Evolutionary conservation across 2,329 filamentous ascomycete species (phyloP).

Genomic region (Coniochaeta prunicola): DNA sequence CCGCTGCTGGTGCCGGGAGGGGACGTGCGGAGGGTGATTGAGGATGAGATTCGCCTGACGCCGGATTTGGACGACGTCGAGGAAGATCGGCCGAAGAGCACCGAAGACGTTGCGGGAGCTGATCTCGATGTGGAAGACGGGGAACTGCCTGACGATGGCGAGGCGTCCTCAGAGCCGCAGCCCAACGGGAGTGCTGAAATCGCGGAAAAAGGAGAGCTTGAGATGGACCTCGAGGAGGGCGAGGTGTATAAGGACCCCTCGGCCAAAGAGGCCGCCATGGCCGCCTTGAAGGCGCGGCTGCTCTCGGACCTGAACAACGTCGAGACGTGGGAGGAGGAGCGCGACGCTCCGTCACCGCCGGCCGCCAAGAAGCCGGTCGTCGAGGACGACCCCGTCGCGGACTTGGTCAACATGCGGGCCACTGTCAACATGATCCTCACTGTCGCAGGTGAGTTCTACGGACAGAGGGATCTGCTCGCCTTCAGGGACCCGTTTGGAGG

Average conservation of each 20-base stretch:
- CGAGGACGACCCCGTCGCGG: constrained; percentile 10
- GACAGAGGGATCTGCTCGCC: constrained; percentile 77
- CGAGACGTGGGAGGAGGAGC: constrained; percentile 4
- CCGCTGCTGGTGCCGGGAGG: constrained; percentile 3
- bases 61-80: constrained; percentile 19
- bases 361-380: neutral
- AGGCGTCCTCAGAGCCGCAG: neutral
- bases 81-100: neutral
- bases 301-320: constrained; percentile 33
- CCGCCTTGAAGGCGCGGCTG: constrained; percentile 40
- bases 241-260: constrained; percentile 22
- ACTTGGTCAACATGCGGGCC: constrained; percentile 46
- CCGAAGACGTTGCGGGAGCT: constrained; percentile 23
- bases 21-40: neutral
- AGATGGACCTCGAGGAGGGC: constrained; percentile 26
- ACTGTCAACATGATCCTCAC: constrained; percentile 90
- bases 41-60: neutral
- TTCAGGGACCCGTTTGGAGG: constrained; percentile 57
- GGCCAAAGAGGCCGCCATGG: constrained; percentile 29
- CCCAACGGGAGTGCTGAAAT: constrained; percentile 7
- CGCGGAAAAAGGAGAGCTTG: constrained; percentile 12
- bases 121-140: constrained; percentile 28
- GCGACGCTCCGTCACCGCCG: neutral
- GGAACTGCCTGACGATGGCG: constrained; percentile 15
- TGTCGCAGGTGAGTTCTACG: constrained; percentile 80